Conservation (phyloP, 768 basidiomycete genomes). For the Pleurotus platypus region DNA sequence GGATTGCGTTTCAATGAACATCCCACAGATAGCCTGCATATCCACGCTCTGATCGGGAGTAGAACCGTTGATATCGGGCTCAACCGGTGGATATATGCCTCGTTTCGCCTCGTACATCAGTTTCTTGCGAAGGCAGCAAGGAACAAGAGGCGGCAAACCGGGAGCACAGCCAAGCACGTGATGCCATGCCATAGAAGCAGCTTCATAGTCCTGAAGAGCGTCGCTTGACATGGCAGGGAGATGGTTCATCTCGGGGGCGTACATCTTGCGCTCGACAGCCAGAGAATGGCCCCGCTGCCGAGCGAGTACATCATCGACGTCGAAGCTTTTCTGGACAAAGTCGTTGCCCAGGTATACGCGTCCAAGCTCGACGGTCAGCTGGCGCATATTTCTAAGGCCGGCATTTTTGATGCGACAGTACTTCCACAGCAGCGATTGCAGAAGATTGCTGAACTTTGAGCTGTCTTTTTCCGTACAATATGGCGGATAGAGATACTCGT, state of each 20-base stretch:
- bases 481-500: too few relatives aligned
- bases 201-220: conserved; percentile 13
- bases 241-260: conserved; percentile 14
- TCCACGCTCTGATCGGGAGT: too few relatives aligned
- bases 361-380: conserved; percentile 15
- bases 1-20: too few relatives aligned
- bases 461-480: too few relatives aligned
- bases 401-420: conserved; percentile 10
- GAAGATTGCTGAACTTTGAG: not conserved
- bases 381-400: conserved; percentile 10
- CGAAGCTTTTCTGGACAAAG: conserved; percentile 9
- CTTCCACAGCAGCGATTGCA: conserved; percentile 1
- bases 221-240: conserved; percentile 14
- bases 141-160: conserved; percentile 11
- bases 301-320: conserved; percentile 10
- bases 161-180: conserved; percentile 12
- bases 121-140: not conserved
- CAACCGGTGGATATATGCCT: too few relatives aligned
- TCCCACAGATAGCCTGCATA: too few relatives aligned
- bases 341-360: conserved; percentile 17
- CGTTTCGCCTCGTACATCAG: too few relatives aligned
- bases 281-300: conserved; percentile 14
- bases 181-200: conserved; percentile 18
- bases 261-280: conserved; percentile 4
- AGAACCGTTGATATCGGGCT: too few relatives aligned